Conservation (phyloP, 2,329 filamentous ascomycete species). For the Talaromyces sp. region DNA sequence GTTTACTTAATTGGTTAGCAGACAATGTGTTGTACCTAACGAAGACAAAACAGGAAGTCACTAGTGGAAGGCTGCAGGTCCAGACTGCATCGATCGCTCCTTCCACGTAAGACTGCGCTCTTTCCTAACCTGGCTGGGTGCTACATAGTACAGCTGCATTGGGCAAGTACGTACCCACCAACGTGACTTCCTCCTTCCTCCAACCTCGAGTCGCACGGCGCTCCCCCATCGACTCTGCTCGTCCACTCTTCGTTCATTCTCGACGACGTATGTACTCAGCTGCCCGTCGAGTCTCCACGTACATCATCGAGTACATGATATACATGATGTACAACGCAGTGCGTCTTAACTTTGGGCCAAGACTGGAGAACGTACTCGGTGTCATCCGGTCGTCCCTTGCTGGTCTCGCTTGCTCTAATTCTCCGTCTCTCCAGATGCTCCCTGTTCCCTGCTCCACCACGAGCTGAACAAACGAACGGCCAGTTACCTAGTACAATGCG, state of each 20-base stretch:
- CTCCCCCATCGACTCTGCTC: neutral
- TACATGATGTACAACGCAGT: neutral
- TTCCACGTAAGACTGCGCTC: neutral
- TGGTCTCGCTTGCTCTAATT: neutral
- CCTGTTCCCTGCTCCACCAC: neutral
- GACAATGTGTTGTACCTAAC: neutral
- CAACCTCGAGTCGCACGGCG: neutral
- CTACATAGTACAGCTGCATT: neutral
- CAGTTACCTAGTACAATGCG: neutral
- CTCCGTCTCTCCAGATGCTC: neutral
- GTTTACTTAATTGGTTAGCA: no score
- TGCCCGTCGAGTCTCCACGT: neutral
- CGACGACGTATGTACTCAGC: neutral
- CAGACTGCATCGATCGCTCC: neutral
- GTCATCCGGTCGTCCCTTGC: slow-evolving; percentile 5
- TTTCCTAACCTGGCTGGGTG: neutral
- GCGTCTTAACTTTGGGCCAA: neutral
- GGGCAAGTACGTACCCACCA: neutral
- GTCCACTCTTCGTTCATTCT: neutral
- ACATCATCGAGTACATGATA: neutral
- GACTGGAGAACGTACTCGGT: slow-evolving; percentile 2
- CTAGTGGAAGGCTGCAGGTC: slow-evolving; percentile 5
- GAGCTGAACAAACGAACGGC: neutral
- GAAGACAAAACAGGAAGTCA: neutral
- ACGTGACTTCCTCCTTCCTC: neutral